A percentile compares a stretch with the other conserved stretches of the same genome.
phyloP scores from a whole-genome alignment of 176 grass and related monocot genomes.

The Hordeum vulgare region DNA sequence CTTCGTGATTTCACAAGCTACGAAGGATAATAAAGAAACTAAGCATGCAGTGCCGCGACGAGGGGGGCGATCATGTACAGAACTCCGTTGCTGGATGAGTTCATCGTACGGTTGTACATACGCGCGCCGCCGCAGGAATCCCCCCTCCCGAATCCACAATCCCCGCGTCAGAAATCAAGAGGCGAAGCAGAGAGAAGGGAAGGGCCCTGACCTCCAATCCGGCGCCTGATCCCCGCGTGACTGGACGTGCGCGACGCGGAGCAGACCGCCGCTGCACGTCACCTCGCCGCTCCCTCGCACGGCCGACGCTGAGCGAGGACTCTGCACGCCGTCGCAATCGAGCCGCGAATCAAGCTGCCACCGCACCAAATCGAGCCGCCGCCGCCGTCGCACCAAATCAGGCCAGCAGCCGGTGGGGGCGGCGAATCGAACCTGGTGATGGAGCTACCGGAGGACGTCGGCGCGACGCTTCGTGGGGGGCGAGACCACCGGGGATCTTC shows the following conservation, averaged over 20 bases:
- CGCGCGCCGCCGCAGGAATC: neutral
- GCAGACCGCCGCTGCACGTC: neutral
- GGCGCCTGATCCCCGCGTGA: slow-evolving; percentile 3
- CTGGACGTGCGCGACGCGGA: neutral
- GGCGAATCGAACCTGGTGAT: neutral
- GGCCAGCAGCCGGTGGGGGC: neutral
- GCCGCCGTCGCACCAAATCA: neutral
- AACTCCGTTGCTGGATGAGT: neutral
- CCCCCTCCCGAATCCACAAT: neutral
- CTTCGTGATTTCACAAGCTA: neutral
- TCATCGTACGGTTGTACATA: slow-evolving; percentile 1
- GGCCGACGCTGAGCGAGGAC: neutral
- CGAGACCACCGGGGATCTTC: neutral
- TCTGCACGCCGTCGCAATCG: neutral
- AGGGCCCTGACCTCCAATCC: slow-evolving; percentile 6
- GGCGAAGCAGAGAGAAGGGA: neutral
- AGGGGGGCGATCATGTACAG: slow-evolving; percentile 3
- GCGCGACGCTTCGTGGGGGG: neutral
- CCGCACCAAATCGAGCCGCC: neutral
- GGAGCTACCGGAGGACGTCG: neutral
- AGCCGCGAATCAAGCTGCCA: neutral
- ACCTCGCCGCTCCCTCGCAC: neutral
- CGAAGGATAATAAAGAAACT: neutral
- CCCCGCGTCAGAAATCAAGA: neutral
- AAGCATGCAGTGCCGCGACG: neutral